phyloP scores from a whole-genome alignment of 768 basidiomycete species.

The Solioccasus polychromus region DNA sequence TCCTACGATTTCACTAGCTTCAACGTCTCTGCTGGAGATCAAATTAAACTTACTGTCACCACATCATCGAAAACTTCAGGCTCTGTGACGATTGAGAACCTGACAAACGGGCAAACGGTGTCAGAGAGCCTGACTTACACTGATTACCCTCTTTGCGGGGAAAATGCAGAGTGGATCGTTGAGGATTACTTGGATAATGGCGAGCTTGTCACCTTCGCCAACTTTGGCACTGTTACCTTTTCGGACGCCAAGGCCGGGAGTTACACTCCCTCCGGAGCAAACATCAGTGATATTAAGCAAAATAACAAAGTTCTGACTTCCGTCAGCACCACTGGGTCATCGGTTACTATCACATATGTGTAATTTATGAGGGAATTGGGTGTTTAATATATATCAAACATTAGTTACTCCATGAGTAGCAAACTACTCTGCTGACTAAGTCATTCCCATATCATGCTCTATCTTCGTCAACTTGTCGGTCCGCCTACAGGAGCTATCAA shows the following conservation, averaged over 20 bases:
- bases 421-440: no score
- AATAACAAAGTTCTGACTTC: background rate
- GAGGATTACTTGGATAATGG: background rate
- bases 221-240: slow-evolving; percentile 4
- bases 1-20: background rate
- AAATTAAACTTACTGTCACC: background rate
- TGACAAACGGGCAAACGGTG: background rate
- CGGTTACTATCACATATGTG: background rate
- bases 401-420: no score
- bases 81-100: slow-evolving; percentile 7
- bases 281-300: background rate
- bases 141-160: slow-evolving; percentile 1
- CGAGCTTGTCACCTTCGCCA: background rate
- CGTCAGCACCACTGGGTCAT: background rate
- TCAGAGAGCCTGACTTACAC: background rate
- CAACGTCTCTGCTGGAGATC: slow-evolving; percentile 1
- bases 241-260: background rate
- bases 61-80: background rate
- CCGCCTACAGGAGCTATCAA: no score
- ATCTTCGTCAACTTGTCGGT: no score
- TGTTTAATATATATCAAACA: no score
- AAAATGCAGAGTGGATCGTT: slow-evolving; percentile 9
- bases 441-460: no score
- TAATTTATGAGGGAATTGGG: background rate
- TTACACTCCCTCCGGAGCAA: background rate